Base-by-base conservation (phyloP, 805 yeast species). In the Tetrapisispora nanseiensis region DNA sequence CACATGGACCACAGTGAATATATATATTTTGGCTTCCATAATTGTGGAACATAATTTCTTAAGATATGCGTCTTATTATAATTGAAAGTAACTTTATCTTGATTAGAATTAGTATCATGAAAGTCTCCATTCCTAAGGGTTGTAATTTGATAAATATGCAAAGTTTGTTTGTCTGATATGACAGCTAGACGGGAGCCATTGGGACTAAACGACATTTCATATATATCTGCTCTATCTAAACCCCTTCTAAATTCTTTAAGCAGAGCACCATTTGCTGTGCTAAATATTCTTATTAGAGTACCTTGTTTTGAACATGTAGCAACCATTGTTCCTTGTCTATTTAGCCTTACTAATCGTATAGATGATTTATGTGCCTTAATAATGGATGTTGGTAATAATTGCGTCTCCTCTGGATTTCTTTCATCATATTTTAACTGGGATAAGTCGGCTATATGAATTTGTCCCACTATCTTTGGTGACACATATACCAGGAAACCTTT, bases 291-390 rank as follows among this genome's bases (percentile, higher is more conserved):
- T 3, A 90, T 77, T 19, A 92, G 78, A 0, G 97, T 92, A 2
- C 98, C 98, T 55, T 86, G 85, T 28, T 73, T 77, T 0, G 95
- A 85, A 6, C 96, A 86, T 0, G 97, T 85, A 0, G 97, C 96
- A 35, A 90, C 69, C 48, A 85, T 66, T 2, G 76, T 69, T 0
- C 97, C 97, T 53, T 84, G 89, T 26, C 70, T 68, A 39, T 86
- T 84, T 15, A 92, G 59, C 1, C 82, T 66, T 37, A 87, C 61
- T 2, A 78, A 71, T 3, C 87, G 82, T 33, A 90, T 58, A 1
- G 83, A 79, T 0, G 87, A 69, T 54, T 82, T 84, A 62, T 92
- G 97, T 1, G 96, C 95, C 54, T 82, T 85, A 4, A 90, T 75
- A 1, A 85, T 81, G 18, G 57, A 52, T 0, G 59, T 56, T 4